A percentile compares a stretch with the other conserved stretches of the same genome.
Conservation (phyloP, 495 filamentous ascomycete genomes). For the Gamarada debralockiae region DNA sequence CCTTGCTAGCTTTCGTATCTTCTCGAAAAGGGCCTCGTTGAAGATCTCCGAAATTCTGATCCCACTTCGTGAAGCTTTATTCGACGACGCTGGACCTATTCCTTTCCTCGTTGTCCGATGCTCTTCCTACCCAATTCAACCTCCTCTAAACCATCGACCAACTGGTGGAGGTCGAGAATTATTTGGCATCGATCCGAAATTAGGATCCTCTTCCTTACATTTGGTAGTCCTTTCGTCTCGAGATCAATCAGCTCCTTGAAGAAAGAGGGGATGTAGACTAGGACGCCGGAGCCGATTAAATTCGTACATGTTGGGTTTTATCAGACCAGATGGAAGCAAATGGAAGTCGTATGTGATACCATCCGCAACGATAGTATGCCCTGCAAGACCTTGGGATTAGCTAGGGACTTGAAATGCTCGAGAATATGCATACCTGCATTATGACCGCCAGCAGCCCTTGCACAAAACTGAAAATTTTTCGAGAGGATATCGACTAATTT, state of each 20-base stretch:
- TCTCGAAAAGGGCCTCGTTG: conserved; percentile 71
- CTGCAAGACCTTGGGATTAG: too few species aligned
- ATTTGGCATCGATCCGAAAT: conserved; percentile 84
- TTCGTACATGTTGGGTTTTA: conserved; percentile 75
- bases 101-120: conserved; percentile 59
- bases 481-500: too few species aligned
- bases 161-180: conserved; percentile 76
- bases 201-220: conserved; percentile 64
- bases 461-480: too few species aligned
- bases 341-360: too few species aligned
- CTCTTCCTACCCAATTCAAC: conserved; percentile 56
- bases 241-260: conserved; percentile 77
- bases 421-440: too few species aligned
- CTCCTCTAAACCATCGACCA: conserved; percentile 82
- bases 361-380: too few species aligned
- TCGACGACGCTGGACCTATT: conserved; percentile 79
- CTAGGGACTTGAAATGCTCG: too few species aligned
- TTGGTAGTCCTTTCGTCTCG: conserved; percentile 65
- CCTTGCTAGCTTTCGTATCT: conserved; percentile 59
- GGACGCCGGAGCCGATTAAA: conserved; percentile 80
- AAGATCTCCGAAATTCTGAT: too few species aligned
- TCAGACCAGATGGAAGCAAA: conserved; percentile 57
- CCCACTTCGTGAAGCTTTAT: conserved; percentile 74
- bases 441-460: too few species aligned
- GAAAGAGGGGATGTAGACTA: conserved; percentile 81